Evolutionary conservation across 1,284 basidiomycete species (phyloP).

Genomic region (Fomitopsis betulina): DNA sequence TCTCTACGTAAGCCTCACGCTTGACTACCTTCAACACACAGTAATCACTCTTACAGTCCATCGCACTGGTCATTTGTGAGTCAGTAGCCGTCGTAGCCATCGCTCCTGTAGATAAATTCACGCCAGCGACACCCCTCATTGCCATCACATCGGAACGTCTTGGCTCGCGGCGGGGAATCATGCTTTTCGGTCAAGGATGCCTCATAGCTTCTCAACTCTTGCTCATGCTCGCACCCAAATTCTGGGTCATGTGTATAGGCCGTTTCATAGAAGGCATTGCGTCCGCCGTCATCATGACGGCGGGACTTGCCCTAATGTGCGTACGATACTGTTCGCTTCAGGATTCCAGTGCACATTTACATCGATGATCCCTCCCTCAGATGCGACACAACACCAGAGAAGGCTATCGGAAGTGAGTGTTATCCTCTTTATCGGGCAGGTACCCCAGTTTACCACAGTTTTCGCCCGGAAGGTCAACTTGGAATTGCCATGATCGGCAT

Average conservation of each 20-base stretch:
- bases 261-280: slow-evolving; percentile 66
- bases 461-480: slow-evolving; percentile 44
- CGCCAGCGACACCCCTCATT: slow-evolving; percentile 57
- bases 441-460: no score
- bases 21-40: not conserved
- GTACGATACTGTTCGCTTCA: no score
- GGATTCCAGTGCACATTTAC: no score
- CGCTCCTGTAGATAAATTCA: not conserved
- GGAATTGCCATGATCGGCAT: slow-evolving; percentile 64
- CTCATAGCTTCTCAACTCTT: slow-evolving; percentile 54
- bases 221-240: slow-evolving; percentile 67
- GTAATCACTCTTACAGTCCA: slow-evolving; percentile 12
- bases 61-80: slow-evolving; percentile 18
- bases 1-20: slow-evolving; percentile 38
- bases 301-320: slow-evolving; percentile 60
- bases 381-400: slow-evolving; percentile 58
- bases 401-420: slow-evolving; percentile 43
- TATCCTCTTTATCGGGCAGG: no score
- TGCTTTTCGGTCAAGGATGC: slow-evolving; percentile 49
- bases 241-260: slow-evolving; percentile 61
- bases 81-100: not conserved
- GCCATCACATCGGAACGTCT: slow-evolving; percentile 59
- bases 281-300: slow-evolving; percentile 66
- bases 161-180: slow-evolving; percentile 45
- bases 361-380: slow-evolving; percentile 28